Conservation (phyloP, 345 rosid species). For the Boechera retrofracta region DNA sequence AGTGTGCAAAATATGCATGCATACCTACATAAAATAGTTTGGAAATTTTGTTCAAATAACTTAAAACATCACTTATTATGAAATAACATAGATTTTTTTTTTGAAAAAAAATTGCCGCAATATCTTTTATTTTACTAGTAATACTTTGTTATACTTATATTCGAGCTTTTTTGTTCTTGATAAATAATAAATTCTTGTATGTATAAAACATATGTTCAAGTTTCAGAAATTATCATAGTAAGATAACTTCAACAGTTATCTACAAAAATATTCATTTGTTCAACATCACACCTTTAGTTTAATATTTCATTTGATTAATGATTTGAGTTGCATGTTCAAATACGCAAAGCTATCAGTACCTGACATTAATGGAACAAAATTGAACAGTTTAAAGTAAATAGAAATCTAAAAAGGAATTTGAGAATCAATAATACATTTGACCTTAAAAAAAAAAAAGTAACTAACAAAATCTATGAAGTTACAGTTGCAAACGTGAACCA, state of each 20-base stretch:
- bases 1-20: neutral
- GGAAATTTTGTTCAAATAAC: neutral
- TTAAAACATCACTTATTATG: neutral
- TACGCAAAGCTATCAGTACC: neutral
- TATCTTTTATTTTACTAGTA: neutral
- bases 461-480: constrained; percentile 19
- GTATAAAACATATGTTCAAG: neutral
- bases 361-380: neutral
- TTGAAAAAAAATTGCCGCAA: neutral
- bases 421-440: constrained; percentile 31
- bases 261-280: neutral
- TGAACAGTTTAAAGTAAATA: neutral
- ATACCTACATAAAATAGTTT: neutral
- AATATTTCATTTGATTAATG: neutral
- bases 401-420: neutral
- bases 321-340: neutral
- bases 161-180: neutral
- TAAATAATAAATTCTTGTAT: neutral
- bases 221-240: neutral
- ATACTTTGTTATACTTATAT: neutral
- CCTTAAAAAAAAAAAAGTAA: constrained; percentile 2
- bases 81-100: neutral
- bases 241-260: neutral
- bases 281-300: neutral
- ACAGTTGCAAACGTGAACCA: constrained; percentile 43